Percentiles rank a stretch among this genome's conserved stretches.
phyloP scores from a whole-genome alignment of 306 rosid species.

The Trifolium dubium region DNA sequence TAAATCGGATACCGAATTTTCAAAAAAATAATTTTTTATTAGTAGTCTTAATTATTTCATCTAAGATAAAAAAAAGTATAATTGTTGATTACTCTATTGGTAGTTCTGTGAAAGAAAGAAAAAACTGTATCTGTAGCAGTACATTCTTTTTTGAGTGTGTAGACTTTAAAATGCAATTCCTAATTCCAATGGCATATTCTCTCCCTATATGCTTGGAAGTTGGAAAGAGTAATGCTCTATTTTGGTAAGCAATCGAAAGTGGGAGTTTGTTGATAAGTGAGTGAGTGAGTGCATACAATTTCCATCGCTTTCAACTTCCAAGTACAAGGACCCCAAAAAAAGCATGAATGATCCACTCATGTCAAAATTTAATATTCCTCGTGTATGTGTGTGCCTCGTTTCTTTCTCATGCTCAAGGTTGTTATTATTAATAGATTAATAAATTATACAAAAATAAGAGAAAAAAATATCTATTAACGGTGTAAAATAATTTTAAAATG shows the following conservation, averaged over 20 bases:
- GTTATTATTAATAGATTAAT: too few relatives aligned
- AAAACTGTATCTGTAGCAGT: too few relatives aligned
- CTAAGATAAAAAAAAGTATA: too few relatives aligned
- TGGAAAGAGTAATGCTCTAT: constrained; percentile 4
- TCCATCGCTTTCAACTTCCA: constrained; percentile 1
- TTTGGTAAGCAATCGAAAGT: background rate
- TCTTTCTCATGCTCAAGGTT: background rate
- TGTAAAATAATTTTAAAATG: too few relatives aligned
- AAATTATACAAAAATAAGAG: too few relatives aligned
- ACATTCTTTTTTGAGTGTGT: background rate
- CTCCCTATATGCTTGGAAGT: background rate
- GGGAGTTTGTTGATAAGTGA: background rate
- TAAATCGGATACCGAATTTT: too few relatives aligned
- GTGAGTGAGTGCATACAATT: background rate
- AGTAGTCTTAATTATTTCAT: too few relatives aligned
- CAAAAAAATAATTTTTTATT: too few relatives aligned
- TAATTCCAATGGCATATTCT: background rate
- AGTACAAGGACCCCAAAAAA: background rate
- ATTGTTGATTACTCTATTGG: too few relatives aligned
- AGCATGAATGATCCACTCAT: background rate
- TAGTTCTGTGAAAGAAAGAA: too few relatives aligned
- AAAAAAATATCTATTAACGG: too few relatives aligned
- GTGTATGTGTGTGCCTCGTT: background rate
- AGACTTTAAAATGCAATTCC: background rate
- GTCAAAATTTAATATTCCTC: background rate